Base-by-base conservation (phyloP, 1,284 basidiomycete genomes). In the Malassezia equina region DNA sequence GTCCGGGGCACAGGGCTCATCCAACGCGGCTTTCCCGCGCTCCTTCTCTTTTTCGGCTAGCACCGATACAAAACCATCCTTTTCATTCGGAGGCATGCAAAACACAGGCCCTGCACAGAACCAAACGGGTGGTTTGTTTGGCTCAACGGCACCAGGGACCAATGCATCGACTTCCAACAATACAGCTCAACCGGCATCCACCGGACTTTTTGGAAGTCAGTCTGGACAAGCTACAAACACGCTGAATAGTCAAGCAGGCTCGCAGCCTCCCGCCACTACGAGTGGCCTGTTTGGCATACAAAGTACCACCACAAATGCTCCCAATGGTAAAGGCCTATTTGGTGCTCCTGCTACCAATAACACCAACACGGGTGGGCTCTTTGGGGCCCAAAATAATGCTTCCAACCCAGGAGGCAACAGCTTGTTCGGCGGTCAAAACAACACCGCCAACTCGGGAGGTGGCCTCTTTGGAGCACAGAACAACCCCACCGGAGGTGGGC, bases 221-320 rank as follows among this genome's bases (percentile, higher is more conserved):
- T 4, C 39, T 13, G 3, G 25, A 21, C 25, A 40, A 15, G 11
- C 34, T 21, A 44, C 7, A 4, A 23, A 25, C 2, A 36, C 7
- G 6, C 39, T 23, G 8, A 11, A 4, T 40, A 19, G 12, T 4
- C 24, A 23, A 27, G 27, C 19, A 8, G 25, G 11, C 12, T n/a
- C 13, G 2, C 27, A 53, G 7, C 23, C 21, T 1, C 31, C 53
- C 11, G 64, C 29, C 36, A 5, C 46, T 3, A 29, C 32, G 23
- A 23, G 58, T 3, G 56, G 61, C 13, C 45, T 63, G 39, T 66
- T 64, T 53, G 61, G 63, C 4, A 42, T 42, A 8, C 23, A 52
- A 12, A 39, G 39, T n/a, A 43, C n/a, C 4, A 1, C 36, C 15
- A 46, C 23, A 23, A 43, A 50, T 28, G 19, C 54, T 12, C 60